phyloP scores from a whole-genome alignment of 257 asterid species.

The Fraxinus anomala region DNA sequence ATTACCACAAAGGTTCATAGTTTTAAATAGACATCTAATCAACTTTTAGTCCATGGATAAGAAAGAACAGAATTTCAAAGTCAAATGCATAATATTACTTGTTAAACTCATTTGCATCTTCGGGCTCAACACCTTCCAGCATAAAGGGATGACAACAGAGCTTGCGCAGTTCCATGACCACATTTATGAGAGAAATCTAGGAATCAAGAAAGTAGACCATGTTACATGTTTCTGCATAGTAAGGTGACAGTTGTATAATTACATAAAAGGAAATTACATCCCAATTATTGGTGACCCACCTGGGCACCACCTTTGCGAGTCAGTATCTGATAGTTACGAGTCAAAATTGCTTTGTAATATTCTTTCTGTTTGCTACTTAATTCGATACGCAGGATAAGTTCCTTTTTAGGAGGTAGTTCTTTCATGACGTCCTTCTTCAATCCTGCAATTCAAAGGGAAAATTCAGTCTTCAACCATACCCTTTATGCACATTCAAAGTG shows the following conservation, averaged over 20 bases:
- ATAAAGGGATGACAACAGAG: conserved; percentile 96
- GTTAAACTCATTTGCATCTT: conserved; percentile 69
- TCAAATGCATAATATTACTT: conserved; percentile 51
- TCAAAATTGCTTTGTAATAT: conserved; percentile 90
- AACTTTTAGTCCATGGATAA: conserved; percentile 27
- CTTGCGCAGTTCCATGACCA: conserved; percentile 99
- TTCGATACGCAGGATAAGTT: conserved; percentile 91
- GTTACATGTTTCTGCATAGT: conserved; percentile 18
- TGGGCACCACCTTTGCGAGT: conserved; percentile 98
- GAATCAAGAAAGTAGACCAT: conserved; percentile 30
- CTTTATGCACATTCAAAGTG: conserved; percentile 4
- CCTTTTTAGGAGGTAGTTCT: conserved; percentile 92
- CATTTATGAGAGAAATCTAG: conserved; percentile 92
- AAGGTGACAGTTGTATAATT: conserved; percentile 20
- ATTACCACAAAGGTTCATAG: conserved; percentile 10
- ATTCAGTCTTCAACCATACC: conserved; percentile 9
- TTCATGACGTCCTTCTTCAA: conserved; percentile 95
- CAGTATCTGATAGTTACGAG: conserved; percentile 90
- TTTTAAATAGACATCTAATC: conserved; percentile 4
- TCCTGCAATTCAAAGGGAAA: conserved; percentile 54
- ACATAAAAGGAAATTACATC: conserved; percentile 24
- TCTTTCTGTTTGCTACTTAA: conserved; percentile 94
- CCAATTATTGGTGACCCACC: conserved; percentile 47
- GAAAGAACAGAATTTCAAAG: conserved; percentile 22
- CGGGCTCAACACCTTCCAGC: conserved; percentile 99